These are phyloP conservation scores for Pochonia chlamydosporia DNA, from an alignment of 2,329 filamentous ascomycete species.

Conservation along the genomic window DNA sequence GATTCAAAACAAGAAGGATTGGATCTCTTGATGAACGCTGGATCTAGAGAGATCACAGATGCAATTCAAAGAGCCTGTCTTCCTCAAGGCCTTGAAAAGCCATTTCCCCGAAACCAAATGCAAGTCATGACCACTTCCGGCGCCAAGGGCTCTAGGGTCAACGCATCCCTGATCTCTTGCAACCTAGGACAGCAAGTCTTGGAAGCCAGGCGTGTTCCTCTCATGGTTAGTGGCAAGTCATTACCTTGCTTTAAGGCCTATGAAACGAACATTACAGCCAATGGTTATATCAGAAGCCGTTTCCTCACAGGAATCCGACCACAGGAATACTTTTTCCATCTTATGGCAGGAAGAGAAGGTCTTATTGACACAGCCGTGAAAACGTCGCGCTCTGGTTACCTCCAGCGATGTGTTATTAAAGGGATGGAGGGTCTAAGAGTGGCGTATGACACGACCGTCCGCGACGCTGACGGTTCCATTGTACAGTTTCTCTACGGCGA, in stretches of 20 bases:
- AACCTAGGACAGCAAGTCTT: constrained; percentile 95
- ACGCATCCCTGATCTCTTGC: constrained; percentile 95
- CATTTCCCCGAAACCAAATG: constrained; percentile 97
- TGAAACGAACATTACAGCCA: constrained; percentile 82
- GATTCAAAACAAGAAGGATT: constrained; percentile 85
- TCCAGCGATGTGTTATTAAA: constrained; percentile 96
- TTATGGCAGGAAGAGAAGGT: constrained; percentile 98
- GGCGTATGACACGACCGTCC: constrained; percentile 88
- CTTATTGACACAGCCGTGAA: constrained; percentile 98
- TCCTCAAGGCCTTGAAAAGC: constrained; percentile 76
- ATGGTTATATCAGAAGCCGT: constrained; percentile 89
- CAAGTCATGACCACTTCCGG: constrained; percentile 97
- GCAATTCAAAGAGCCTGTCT: constrained; percentile 74
- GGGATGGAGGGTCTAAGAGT: constrained; percentile 94
- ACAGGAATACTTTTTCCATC: constrained; percentile 98
- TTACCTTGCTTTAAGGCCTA: constrained; percentile 90
- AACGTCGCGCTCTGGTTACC: constrained; percentile 91
- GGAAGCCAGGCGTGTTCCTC: constrained; percentile 87
- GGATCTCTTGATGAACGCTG: constrained; percentile 79
- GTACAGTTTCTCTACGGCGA: constrained; percentile 96
- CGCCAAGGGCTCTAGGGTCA: constrained; percentile 88
- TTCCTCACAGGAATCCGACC: constrained; percentile 97
- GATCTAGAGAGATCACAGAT: constrained; percentile 65
- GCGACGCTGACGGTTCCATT: constrained; percentile 87
- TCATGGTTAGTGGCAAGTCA: constrained; percentile 98